Conservation (phyloP, 1,284 basidiomycete species). For the Cryptococcus amylolentus region DNA sequence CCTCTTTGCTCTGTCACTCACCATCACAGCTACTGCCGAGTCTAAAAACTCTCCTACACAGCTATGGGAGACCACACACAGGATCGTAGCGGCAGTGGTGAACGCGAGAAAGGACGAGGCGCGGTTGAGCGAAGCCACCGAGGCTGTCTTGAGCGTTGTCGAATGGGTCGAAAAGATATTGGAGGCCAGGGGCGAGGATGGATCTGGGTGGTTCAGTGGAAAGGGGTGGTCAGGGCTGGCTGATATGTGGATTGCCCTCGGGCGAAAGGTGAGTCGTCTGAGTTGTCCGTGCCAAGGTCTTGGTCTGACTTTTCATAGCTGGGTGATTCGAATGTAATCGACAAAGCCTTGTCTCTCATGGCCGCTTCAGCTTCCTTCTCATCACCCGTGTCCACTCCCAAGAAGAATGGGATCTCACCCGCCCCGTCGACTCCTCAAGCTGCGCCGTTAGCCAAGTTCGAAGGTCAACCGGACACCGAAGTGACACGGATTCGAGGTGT, state of each 20-base stretch:
- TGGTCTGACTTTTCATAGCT: constrained; percentile 16
- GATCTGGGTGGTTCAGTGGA: constrained; percentile 25
- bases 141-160: constrained; percentile 16
- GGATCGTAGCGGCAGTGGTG: constrained; percentile 6
- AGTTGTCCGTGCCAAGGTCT: not conserved
- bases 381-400: not conserved
- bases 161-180: constrained; percentile 24
- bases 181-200: constrained; percentile 13
- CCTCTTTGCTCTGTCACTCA: constrained; percentile 11
- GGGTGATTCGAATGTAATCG: constrained; percentile 29
- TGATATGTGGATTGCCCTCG: constrained; percentile 44
- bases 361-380: constrained; percentile 4
- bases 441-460: not conserved
- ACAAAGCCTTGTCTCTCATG: constrained; percentile 26
- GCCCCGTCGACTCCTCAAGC: not conserved
- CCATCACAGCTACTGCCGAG: constrained; percentile 7
- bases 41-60: constrained; percentile 14
- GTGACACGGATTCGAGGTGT: constrained; percentile 21
- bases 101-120: constrained; percentile 11
- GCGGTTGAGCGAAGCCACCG: constrained; percentile 15
- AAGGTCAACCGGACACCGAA: constrained; percentile 11
- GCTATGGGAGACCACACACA: constrained; percentile 23
- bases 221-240: constrained; percentile 30
- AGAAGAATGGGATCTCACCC: not conserved
- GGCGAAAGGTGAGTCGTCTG: constrained; percentile 32